Evolutionary conservation across 805 yeast species (phyloP).

Genomic region (Ogataea corticis): DNA sequence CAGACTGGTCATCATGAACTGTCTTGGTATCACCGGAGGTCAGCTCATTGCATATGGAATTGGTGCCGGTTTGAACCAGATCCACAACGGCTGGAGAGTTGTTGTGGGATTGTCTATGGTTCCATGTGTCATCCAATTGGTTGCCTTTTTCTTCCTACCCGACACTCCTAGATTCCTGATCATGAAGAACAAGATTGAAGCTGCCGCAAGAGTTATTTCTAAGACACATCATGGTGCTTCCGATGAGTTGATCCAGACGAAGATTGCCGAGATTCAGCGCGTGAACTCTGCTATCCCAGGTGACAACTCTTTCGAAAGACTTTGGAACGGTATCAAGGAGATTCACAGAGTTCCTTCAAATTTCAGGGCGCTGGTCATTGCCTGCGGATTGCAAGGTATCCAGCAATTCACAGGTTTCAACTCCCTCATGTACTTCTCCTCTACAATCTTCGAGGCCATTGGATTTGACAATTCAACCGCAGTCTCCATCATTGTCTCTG

Average conservation of each 20-base stretch:
- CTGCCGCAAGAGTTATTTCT: conserved; percentile 65
- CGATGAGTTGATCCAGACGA: conserved; percentile 61
- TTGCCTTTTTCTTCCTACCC: conserved; percentile 80
- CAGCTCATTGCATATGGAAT: conserved; percentile 92
- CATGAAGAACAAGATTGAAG: conserved; percentile 61
- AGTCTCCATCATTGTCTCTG: conserved; percentile 90
- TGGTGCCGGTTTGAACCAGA: conserved; percentile 80
- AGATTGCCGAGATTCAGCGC: conserved; percentile 63
- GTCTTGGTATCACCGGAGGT: conserved; percentile 91
- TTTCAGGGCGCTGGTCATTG: conserved; percentile 83
- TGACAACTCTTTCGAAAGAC: conserved; percentile 45
- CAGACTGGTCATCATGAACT: conserved; percentile 83
- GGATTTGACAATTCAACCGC: conserved; percentile 92
- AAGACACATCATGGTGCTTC: conserved; percentile 65
- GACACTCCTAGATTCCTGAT: conserved; percentile 93
- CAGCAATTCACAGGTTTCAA: conserved; percentile 98
- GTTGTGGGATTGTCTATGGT: conserved; percentile 87
- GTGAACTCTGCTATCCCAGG: conserved; percentile 50
- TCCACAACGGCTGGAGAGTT: conserved; percentile 88
- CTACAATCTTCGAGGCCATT: conserved; percentile 87
- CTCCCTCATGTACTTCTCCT: conserved; percentile 91
- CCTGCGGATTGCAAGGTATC: conserved; percentile 92
- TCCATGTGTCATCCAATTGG: conserved; percentile 79
- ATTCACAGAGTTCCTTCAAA: conserved; percentile 74
- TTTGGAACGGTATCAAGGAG: conserved; percentile 61